Conservation (phyloP, 2,329 filamentous ascomycete species). For the Fusarium bactridioides region DNA sequence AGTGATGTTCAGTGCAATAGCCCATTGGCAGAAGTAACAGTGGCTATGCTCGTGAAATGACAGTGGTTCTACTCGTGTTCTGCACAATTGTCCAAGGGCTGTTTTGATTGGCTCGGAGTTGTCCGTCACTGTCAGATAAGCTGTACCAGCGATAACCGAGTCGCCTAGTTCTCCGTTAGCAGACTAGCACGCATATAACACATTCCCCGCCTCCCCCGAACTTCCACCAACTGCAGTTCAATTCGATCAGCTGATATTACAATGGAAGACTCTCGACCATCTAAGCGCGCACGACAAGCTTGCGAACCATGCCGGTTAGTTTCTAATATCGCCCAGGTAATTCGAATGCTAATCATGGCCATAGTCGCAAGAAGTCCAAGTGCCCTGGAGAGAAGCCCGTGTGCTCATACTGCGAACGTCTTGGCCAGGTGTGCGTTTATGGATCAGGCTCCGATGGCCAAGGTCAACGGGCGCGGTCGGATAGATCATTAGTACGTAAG, state of each 20-base stretch:
- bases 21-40: accelerated
- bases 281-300: not conserved
- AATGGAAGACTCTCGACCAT: not conserved
- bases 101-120: not conserved
- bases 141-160: not conserved
- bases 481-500: not conserved
- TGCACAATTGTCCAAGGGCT: accelerated
- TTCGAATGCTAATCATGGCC: accelerated
- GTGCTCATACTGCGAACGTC: not conserved
- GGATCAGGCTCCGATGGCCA: not conserved
- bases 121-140: not conserved
- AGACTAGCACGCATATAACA: not conserved
- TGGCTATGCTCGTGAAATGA: not conserved
- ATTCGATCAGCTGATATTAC: not conserved
- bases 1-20: not conserved
- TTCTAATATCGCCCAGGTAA: accelerated
- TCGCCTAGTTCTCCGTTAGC: not conserved
- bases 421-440: not conserved
- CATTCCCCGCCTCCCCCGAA: not conserved
- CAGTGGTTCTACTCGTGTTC: not conserved
- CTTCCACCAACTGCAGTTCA: too few relatives aligned
- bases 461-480: not conserved
- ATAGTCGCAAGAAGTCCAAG: not conserved
- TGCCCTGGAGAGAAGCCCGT: not conserved
- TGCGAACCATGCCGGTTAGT: not conserved